Evolutionary conservation across 2,329 filamentous ascomycete genomes (phyloP).

Genomic region (Neurospora sp.): DNA sequence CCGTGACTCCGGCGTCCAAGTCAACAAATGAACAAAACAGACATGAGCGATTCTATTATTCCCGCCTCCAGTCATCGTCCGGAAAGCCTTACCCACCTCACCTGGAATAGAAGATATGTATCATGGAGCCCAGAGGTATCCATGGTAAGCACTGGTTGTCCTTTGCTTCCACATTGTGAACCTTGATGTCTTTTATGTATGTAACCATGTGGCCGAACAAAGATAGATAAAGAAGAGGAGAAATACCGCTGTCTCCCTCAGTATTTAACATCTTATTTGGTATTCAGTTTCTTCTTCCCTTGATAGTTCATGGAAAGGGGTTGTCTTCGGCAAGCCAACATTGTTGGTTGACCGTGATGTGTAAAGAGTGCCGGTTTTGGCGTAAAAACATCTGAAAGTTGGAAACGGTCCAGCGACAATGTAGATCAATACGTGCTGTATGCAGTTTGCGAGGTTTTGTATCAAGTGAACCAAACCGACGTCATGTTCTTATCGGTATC

Average conservation of each 20-base stretch:
- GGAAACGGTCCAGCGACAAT: background rate
- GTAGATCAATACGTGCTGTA: background rate
- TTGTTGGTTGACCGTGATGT: background rate
- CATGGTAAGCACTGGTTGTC: background rate
- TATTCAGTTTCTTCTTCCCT: background rate
- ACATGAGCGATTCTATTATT: background rate
- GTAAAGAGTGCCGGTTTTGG: background rate
- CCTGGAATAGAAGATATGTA: background rate
- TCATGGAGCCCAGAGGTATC: background rate
- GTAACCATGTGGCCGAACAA: background rate
- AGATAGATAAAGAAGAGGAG: background rate
- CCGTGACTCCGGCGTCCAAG: background rate
- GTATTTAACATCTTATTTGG: background rate
- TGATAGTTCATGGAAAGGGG: background rate
- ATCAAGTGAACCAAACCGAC: constrained; percentile 2
- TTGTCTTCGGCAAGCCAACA: background rate
- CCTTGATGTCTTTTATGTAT: background rate
- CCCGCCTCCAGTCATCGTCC: background rate
- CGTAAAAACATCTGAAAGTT: background rate
- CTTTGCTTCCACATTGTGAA: background rate
- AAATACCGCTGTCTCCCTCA: background rate
- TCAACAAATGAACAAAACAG: background rate
- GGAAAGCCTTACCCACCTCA: background rate
- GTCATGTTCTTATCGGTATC: constrained; percentile 7
- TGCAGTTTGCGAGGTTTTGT: constrained; percentile 3